Percentiles rank a stretch among this genome's conserved stretches.
Conservation (phyloP, 2,329 filamentous ascomycete genomes). For the Xylaria sp. region DNA sequence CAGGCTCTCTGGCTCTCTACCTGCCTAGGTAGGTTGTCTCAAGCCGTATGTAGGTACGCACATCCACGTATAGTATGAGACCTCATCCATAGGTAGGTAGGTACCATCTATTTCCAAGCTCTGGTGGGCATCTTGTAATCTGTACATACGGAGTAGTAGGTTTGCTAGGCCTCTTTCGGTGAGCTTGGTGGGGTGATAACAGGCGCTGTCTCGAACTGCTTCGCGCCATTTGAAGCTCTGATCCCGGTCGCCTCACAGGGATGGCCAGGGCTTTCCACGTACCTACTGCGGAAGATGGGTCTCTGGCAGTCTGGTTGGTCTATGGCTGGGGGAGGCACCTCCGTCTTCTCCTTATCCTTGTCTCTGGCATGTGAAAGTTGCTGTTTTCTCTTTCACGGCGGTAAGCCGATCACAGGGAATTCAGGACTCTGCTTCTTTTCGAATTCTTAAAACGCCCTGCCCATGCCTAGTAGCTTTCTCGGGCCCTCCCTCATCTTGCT, state of each 20-base stretch:
- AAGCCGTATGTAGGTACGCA: not conserved
- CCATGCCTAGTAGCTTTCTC: not conserved
- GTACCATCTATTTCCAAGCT: slow-evolving; percentile 4
- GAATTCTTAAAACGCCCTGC: slow-evolving; percentile 1
- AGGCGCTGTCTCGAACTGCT: not conserved
- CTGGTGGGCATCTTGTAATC: slow-evolving; percentile 1
- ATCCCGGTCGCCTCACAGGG: not conserved
- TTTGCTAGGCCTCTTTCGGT: not conserved
- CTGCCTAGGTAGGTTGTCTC: too few relatives aligned
- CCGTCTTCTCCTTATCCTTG: slow-evolving; percentile 8
- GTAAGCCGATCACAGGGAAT: not conserved
- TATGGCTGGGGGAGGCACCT: too few relatives aligned
- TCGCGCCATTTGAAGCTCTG: not conserved
- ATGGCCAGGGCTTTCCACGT: too few relatives aligned
- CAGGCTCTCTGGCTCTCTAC: too few relatives aligned
- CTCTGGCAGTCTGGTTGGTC: too few relatives aligned
- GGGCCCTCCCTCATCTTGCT: not conserved
- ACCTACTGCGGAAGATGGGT: too few relatives aligned
- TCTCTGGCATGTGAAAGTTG: slow-evolving; percentile 24
- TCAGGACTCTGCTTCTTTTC: slow-evolving; percentile 1
- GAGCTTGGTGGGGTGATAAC: not conserved
- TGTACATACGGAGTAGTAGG: too few relatives aligned
- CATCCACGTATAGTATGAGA: not conserved
- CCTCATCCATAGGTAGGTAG: too few relatives aligned
- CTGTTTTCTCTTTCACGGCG: not conserved